Percentiles rank a stretch among this genome's conserved stretches.
These are phyloP conservation scores for Penicillium salamii DNA, from an alignment of 495 filamentous ascomycete genomes.

Conservation along the genomic window DNA sequence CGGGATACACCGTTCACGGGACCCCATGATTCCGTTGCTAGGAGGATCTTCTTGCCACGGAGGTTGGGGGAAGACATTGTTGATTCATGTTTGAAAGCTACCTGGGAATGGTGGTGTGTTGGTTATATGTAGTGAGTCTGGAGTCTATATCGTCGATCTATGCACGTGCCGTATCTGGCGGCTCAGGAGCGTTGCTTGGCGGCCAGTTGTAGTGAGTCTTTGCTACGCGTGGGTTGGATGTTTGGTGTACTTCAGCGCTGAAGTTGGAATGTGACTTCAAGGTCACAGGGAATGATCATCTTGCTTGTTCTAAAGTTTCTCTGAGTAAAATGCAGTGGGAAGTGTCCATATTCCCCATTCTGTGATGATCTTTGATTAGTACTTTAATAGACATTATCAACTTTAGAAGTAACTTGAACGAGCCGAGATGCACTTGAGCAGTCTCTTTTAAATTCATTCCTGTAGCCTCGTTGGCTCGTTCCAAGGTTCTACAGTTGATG, in stretches of 20 bases:
- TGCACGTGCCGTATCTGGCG: constrained; percentile 14
- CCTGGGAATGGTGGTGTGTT: too few relatives aligned
- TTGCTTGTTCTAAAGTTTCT: too few relatives aligned
- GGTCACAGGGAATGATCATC: not conserved
- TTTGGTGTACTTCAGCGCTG: not conserved
- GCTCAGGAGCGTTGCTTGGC: constrained; percentile 14
- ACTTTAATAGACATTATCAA: too few relatives aligned
- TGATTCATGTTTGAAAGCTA: too few relatives aligned
- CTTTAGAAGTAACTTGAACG: too few relatives aligned
- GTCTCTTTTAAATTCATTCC: too few relatives aligned
- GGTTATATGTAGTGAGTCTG: not conserved
- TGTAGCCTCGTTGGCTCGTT: too few relatives aligned
- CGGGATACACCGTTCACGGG: constrained; percentile 65
- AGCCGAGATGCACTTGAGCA: too few relatives aligned
- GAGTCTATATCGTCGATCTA: not conserved
- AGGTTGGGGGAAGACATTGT: constrained; percentile 38
- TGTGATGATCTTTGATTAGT: too few relatives aligned
- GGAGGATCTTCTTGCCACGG: constrained; percentile 51
- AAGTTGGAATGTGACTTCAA: constrained; percentile 11
- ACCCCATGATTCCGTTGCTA: constrained; percentile 63
- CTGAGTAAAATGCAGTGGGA: too few relatives aligned
- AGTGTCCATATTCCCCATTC: too few relatives aligned
- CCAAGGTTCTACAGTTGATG: too few relatives aligned
- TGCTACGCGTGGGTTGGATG: constrained; percentile 12
- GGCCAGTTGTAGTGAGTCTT: constrained; percentile 14